phyloP scores from a whole-genome alignment of 768 basidiomycete species.

The Mycena rosella region DNA sequence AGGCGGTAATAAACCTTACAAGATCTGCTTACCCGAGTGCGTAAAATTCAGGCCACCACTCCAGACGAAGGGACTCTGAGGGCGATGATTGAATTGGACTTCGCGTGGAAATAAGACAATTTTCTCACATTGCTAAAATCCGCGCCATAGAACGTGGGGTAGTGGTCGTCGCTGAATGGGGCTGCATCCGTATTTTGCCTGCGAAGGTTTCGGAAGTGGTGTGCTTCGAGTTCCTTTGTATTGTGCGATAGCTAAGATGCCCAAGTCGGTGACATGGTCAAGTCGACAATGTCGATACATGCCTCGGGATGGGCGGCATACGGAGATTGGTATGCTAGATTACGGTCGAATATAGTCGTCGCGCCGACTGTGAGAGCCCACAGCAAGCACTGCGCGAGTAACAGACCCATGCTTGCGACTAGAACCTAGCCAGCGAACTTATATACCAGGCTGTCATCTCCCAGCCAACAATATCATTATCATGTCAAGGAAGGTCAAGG shows the following conservation, averaged over 20 bases:
- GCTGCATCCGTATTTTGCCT: constrained; percentile 52
- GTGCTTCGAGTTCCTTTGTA: constrained; percentile 51
- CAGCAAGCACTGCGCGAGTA: constrained; percentile 27
- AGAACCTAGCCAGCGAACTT: too few species aligned
- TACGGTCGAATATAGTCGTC: constrained; percentile 49
- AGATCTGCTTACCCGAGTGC: constrained; percentile 52
- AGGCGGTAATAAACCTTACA: background rate
- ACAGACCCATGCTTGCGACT: constrained; percentile 1
- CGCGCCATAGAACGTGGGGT: constrained; percentile 62
- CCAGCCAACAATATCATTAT: too few species aligned
- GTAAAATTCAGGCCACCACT: constrained; percentile 66
- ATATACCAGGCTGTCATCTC: too few species aligned
- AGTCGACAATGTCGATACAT: constrained; percentile 11
- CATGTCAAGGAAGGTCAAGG: too few species aligned
- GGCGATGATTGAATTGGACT: background rate
- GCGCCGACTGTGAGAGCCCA: constrained; percentile 33
- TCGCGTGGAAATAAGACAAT: too few species aligned
- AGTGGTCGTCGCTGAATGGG: constrained; percentile 62
- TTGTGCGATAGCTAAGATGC: constrained; percentile 53
- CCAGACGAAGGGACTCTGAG: constrained; percentile 60
- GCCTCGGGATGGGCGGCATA: constrained; percentile 51
- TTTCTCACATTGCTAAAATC: constrained; percentile 63
- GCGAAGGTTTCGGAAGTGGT: constrained; percentile 49
- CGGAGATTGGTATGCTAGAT: constrained; percentile 57
- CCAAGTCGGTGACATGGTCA: background rate